These are phyloP conservation scores for Lyophyllum semitale DNA, from an alignment of 768 basidiomycete genomes.

Conservation along the genomic window DNA sequence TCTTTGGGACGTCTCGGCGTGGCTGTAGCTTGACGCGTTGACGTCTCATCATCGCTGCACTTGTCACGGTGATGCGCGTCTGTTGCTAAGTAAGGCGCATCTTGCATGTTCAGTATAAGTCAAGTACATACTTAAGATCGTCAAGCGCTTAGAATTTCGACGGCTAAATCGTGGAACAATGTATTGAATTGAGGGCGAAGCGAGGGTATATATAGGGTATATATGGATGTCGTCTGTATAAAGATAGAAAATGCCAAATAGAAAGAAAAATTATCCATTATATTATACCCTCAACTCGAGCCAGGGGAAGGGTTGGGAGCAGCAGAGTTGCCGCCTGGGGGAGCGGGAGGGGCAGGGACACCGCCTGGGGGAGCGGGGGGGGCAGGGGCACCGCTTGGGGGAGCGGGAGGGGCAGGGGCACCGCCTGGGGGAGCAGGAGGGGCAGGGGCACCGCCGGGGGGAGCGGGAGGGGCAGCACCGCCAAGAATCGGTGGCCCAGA, in stretches of 20 bases:
- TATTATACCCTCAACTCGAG: not conserved
- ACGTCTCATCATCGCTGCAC: not conserved
- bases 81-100: not conserved
- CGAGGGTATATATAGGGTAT: conserved; percentile 9
- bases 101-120: not conserved
- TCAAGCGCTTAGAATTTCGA: too few relatives aligned
- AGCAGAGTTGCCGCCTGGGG: conserved; percentile 3
- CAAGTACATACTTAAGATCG: not conserved
- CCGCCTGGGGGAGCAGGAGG: conserved; percentile 2
- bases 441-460: conserved; percentile 5
- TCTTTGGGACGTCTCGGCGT: not conserved
- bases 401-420: not conserved
- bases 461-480: conserved; percentile 7
- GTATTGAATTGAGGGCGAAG: not conserved
- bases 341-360: not conserved
- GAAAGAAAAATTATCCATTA: not conserved
- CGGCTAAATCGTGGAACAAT: not conserved
- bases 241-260: not conserved
- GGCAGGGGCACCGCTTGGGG: not conserved
- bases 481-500: not conserved
- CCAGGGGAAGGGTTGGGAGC: conserved; percentile 1
- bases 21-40: not conserved
- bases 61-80: not conserved
- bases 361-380: conserved; percentile 5
- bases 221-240: not conserved